These are phyloP conservation scores for Sanguinoderma infundibulare DNA, from an alignment of 1,284 basidiomycete genomes.

Conservation along the genomic window DNA sequence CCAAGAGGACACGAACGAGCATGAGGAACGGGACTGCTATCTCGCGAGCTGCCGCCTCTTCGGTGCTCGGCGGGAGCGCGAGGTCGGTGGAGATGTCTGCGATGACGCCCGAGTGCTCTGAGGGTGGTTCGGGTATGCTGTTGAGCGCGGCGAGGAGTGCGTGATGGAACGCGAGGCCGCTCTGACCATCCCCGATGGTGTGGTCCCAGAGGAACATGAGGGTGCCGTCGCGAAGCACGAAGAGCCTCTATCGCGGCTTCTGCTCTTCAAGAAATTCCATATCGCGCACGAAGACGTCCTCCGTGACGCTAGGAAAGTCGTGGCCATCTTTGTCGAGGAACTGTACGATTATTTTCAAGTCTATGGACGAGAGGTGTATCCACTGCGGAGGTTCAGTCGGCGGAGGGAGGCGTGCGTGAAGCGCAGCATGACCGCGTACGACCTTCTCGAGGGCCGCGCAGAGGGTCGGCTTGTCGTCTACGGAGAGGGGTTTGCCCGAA, in stretches of 20 bases:
- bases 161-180: slow-evolving; percentile 43
- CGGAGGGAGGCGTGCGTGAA: slow-evolving; percentile 32
- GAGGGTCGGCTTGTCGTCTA: slow-evolving; percentile 20
- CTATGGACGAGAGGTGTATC: slow-evolving; percentile 34
- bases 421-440: slow-evolving; percentile 33
- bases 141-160: slow-evolving; percentile 41
- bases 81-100: slow-evolving; percentile 24
- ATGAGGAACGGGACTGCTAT: slow-evolving; percentile 35
- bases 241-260: slow-evolving; percentile 44
- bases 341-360: slow-evolving; percentile 38
- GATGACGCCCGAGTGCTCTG: slow-evolving; percentile 12
- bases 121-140: neutral
- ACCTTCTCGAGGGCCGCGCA: slow-evolving; percentile 39
- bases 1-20: slow-evolving; percentile 29
- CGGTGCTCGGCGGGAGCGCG: slow-evolving; percentile 34
- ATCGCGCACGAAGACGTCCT: slow-evolving; percentile 33
- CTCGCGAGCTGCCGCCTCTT: slow-evolving; percentile 33
- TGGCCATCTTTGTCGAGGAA: slow-evolving; percentile 30
- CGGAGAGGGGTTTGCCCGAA: neutral
- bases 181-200: slow-evolving; percentile 45
- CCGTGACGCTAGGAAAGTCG: slow-evolving; percentile 33
- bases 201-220: slow-evolving; percentile 45
- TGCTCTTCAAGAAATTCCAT: slow-evolving; percentile 33
- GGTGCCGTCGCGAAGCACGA: slow-evolving; percentile 37
- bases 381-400: slow-evolving; percentile 25